Evolutionary conservation across 2,329 filamentous ascomycete genomes (phyloP).

Genomic region (Ophiostoma piceae): DNA sequence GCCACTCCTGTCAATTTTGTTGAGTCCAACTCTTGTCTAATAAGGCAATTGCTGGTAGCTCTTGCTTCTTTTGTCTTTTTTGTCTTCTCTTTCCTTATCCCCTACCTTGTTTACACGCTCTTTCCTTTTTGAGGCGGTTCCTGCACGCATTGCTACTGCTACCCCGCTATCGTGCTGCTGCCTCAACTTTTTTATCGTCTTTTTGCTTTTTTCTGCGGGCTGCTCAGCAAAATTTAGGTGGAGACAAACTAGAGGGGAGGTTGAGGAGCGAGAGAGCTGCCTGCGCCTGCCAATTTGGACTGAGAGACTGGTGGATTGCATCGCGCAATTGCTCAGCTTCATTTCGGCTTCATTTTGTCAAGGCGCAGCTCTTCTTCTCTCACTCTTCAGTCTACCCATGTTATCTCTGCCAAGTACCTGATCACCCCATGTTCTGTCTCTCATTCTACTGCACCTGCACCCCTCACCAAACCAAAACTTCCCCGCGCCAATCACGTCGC

Average conservation of each 20-base stretch:
- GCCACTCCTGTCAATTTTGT: background rate
- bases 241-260: background rate
- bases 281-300: background rate
- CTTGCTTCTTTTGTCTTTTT: background rate
- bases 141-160: constrained; percentile 14
- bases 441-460: background rate
- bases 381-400: background rate
- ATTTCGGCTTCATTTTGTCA: background rate
- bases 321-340: background rate
- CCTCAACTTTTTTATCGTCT: background rate
- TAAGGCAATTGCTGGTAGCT: background rate
- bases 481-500: constrained; percentile 9
- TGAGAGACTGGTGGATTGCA: background rate
- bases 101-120: background rate
- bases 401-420: background rate
- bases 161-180: constrained; percentile 16
- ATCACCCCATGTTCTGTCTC: background rate
- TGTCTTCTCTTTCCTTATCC: background rate
- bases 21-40: background rate
- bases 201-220: background rate
- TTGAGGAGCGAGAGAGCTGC: background rate
- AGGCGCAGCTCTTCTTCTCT: background rate
- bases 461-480: background rate
- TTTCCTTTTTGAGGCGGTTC: constrained; percentile 14
- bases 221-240: constrained; percentile 9